Percentiles rank a stretch among this genome's conserved stretches.
These are phyloP conservation scores for Lasiodiplodia gonubiensis DNA, from an alignment of 2,329 filamentous ascomycete species.

Conservation along the genomic window DNA sequence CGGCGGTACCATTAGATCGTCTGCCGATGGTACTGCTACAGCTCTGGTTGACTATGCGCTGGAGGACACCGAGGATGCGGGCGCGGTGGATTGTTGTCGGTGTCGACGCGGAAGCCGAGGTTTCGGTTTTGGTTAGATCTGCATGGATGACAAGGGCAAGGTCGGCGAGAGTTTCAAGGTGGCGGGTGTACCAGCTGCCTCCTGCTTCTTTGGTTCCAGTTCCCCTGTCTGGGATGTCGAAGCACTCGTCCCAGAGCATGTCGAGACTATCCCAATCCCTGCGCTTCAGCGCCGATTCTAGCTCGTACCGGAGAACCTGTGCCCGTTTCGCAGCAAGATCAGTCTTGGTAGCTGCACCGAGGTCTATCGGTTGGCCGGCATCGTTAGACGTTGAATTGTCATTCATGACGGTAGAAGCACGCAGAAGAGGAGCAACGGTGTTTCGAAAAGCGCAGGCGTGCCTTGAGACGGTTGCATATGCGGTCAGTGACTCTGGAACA, in stretches of 20 bases:
- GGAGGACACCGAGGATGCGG: conserved; percentile 47
- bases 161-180: conserved; percentile 55
- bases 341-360: conserved; percentile 52
- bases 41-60: conserved; percentile 73
- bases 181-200: conserved; percentile 34
- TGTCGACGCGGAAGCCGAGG: not conserved
- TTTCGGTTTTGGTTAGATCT: conserved; percentile 4
- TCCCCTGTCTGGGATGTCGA: not conserved
- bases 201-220: not conserved
- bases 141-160: conserved; percentile 52
- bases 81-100: not conserved
- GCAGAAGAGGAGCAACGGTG: conserved; percentile 49
- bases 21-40: conserved; percentile 63
- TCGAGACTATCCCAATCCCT: conserved; percentile 71
- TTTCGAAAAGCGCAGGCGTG: conserved; percentile 66
- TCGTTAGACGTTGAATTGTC: conserved; percentile 30
- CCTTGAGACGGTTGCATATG: conserved; percentile 66
- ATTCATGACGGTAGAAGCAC: conserved; percentile 25
- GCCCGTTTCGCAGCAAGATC: conserved; percentile 69
- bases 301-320: conserved; percentile 74
- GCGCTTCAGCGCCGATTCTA: conserved; percentile 74
- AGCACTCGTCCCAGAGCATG: conserved; percentile 59
- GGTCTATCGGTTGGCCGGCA: not conserved
- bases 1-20: conserved; percentile 46
- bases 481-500: conserved; percentile 54